Base-by-base conservation (phyloP, 2,329 filamentous ascomycete species). In the Ciborinia camelliae region DNA sequence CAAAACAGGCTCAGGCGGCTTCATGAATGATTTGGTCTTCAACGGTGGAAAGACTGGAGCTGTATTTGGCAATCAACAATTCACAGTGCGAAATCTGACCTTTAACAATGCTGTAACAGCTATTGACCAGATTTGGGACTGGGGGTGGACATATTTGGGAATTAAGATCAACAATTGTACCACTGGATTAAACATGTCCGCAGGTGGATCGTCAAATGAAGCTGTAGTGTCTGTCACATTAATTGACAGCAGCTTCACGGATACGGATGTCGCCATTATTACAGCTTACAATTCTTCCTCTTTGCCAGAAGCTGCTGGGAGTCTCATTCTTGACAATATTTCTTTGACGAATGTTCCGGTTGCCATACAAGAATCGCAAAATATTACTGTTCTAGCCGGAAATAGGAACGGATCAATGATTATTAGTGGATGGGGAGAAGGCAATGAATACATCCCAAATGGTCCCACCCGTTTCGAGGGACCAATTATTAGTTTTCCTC, bases 1-100 rank as follows among this genome's bases (percentile, higher is more conserved):
- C 10, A 4, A 12, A 15, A 35, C 78, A 68, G 68, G 81, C 37
- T 86, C 83, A 60, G 85, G 83, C 65, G 85, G 85, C 39, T 86
- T 84, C 73, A 79, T 88, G 73, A 80, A 78, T 48, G 86, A 88
- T 68, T 74, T 87, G 7, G 77, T 77, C 53, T 88, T 89, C 76
- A 82, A 81, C 51, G 86, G 86, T 59, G 87, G 88, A 35, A 77
- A 79, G 10, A 81, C 85, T 63, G 86, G 86, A 54, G 82, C 80
- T 55, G 83, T 84, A 71, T 76, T 86, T 65, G 87, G 87, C 32
- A 87, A 82, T 66, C 87, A 90, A 76, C 87, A 90, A 72, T 87
- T 83, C 68, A 88, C 85, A 0, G 83, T 81, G 66, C 80, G 81
- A 12, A 84, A 85, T 67, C 69, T 88, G 37, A 80, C 76, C 0